Base-by-base conservation (phyloP, 495 filamentous ascomycete genomes). In the Penicillium paxilli region DNA sequence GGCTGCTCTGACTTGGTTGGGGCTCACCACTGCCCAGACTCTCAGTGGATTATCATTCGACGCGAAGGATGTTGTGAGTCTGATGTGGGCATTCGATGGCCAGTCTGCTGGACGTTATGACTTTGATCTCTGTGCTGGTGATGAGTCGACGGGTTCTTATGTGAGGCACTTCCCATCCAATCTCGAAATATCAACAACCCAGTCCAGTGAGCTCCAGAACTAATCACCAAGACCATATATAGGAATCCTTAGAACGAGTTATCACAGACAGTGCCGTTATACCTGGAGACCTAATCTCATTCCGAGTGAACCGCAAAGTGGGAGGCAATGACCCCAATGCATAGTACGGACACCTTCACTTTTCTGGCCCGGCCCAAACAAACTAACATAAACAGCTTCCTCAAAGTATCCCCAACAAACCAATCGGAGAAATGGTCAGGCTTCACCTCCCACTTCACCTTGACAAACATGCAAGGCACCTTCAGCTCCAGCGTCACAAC, bases 381-480 rank as follows among this genome's bases (percentile, higher is more conserved):
- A 23, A 22, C 40, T 20, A 32, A n/a, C 14, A 44, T 30, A 10
- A 10, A 10, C 4, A 89, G 86, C 70, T 91, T 86, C 71, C 68
- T 89, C 14, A 82, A 83, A 57, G 85, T 90, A 58, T 66, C 83
- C 44, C 79, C 83, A 16, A 70, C 76, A 9, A 76, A 79, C 7
- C 66, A 67, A 4, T 68, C 73, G 19, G 78, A 80, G 24, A 26
- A 56, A 2, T 52, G 57, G 49, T 80, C 79, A 2, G 74, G 85
- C 1, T 78, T 74, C 40, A 87, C 80, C 55, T 89, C 80, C 22
- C 85, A 85, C 49, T 91, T 91, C 65, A 80, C 85, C 24, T 63
- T 90, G 26, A 76, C 73, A 8, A 80, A 79, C 62, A 90, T 89
- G 87, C 86, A 80, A 21, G 87, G 87, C 38, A 70, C 72, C 5